phyloP scores from a whole-genome alignment of 768 basidiomycete genomes.

The Mycena sanguinolenta region DNA sequence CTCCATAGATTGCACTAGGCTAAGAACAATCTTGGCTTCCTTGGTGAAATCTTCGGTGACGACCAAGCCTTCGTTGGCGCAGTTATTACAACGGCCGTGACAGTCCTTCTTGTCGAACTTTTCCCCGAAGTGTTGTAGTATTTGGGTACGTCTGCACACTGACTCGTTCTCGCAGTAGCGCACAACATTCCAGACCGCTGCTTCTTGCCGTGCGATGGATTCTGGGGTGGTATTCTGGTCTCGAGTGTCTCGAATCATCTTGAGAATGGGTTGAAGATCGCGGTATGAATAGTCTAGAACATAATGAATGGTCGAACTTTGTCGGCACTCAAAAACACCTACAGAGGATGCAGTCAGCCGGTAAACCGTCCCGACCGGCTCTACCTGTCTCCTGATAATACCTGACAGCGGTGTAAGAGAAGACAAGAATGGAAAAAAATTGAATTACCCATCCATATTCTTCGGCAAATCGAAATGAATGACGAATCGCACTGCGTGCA shows the following conservation, averaged over 20 bases:
- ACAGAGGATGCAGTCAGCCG: slow-evolving; percentile 92
- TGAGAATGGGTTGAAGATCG: slow-evolving; percentile 69
- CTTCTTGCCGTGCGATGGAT: slow-evolving; percentile 76
- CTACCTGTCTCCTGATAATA: slow-evolving; percentile 98
- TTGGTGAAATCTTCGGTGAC: slow-evolving; percentile 71
- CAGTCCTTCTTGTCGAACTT: slow-evolving; percentile 79
- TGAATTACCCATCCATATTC: slow-evolving; percentile 82
- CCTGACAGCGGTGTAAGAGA: slow-evolving; percentile 49
- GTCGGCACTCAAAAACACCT: slow-evolving; percentile 43
- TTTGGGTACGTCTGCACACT: slow-evolving; percentile 88
- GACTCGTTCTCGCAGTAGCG: slow-evolving; percentile 84
- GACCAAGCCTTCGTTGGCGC: slow-evolving; percentile 63
- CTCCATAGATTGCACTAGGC: slow-evolving; percentile 65
- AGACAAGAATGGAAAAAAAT: slow-evolving; percentile 3
- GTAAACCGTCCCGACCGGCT: slow-evolving; percentile 90
- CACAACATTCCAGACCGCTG: slow-evolving; percentile 77
- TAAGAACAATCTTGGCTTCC: slow-evolving; percentile 67
- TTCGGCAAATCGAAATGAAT: slow-evolving; percentile 89
- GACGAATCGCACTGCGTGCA: slow-evolving; percentile 83
- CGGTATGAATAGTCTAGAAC: slow-evolving; percentile 73
- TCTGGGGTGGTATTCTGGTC: slow-evolving; percentile 59
- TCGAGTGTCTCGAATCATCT: slow-evolving; percentile 71
- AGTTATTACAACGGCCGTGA: slow-evolving; percentile 85
- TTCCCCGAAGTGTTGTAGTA: slow-evolving; percentile 93
- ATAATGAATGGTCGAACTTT: neutral